Conservation (phyloP, 768 basidiomycete species). For the Hebeloma cylindrosporum region DNA sequence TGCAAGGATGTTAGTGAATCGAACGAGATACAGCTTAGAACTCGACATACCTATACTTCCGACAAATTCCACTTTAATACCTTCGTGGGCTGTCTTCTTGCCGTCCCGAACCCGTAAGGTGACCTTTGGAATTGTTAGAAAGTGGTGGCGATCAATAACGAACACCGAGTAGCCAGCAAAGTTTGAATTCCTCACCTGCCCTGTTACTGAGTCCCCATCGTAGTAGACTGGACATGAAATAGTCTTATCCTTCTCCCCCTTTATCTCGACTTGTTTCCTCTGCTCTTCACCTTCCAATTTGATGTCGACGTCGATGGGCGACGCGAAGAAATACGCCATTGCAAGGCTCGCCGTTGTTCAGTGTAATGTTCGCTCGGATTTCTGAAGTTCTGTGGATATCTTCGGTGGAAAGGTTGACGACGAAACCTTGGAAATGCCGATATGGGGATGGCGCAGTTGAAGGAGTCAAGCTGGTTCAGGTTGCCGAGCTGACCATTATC, state of each 20-base stretch:
- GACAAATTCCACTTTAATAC: slow-evolving; percentile 96
- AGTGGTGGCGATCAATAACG: too few species aligned
- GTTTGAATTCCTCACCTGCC: slow-evolving; percentile 56
- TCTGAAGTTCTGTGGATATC: too few species aligned
- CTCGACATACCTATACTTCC: slow-evolving; percentile 81
- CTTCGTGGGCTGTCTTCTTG: slow-evolving; percentile 92
- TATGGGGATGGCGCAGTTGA: too few species aligned
- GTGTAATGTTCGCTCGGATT: neutral
- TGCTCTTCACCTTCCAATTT: slow-evolving; percentile 84
- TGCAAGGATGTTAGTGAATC: slow-evolving; percentile 24
- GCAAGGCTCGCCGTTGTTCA: slow-evolving; percentile 2
- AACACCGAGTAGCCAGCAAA: neutral
- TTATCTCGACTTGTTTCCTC: slow-evolving; percentile 87
- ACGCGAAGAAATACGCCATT: slow-evolving; percentile 92
- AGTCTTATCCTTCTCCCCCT: slow-evolving; percentile 84
- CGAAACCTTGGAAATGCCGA: too few species aligned
- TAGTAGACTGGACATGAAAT: slow-evolving; percentile 90
- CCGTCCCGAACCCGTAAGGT: slow-evolving; percentile 90
- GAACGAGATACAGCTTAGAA: neutral
- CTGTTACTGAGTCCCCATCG: slow-evolving; percentile 90
- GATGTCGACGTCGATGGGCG: slow-evolving; percentile 89
- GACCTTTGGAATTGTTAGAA: slow-evolving; percentile 48
- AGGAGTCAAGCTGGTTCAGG: too few species aligned
- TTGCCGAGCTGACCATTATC: too few species aligned
- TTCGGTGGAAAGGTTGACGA: too few species aligned